Evolutionary conservation across 768 basidiomycete genomes (phyloP), one percentile per base, ranked within the genome.

Genomic region (Inosperma sp.): DNA sequence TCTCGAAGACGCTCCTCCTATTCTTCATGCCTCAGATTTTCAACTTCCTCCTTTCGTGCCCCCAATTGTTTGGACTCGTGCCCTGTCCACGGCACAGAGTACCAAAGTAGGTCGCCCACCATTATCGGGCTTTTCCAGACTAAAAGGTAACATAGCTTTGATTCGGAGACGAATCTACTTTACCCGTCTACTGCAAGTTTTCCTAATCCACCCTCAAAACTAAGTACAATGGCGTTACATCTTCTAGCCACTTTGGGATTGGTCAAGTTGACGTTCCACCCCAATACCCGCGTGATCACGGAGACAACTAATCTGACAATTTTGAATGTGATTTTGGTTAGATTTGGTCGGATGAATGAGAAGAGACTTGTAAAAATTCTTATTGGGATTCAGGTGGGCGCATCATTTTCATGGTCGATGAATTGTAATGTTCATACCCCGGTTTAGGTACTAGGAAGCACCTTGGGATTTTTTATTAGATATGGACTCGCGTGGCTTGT

Each of bases 21-120:
- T 98, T 99, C 76, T 98, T 98, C 73, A 78, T 99, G 41, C 96
- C 96, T 4, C 96, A 99, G 65, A 87, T 96, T 55, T 93, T 97
- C 81, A 99, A 99, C 67, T 99, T 99, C 64, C 48, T 98, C 43
- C 74, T 97, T 31, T 95, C 93, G 10, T 89, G 86, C 58, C 96
- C 96, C 9, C 96, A 99, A 63, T 71, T 99, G 2, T 97, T 98
- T 62, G 90, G 91, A 1, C 69, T 99, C 14, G 89, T 99, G 12
- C 86, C 88, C 0, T 97, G 94, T 64, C 96, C 96, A 5, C 75
- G 96, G 42, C 96, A 99, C 69, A 82, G 96, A 45, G 78, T 99
- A 16, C 96, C 96, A 48, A 81, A 81, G 90, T 93, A 62, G 31
- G 43, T 33, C 34, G 21, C 14, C 46, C 51, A 31, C 48, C 22